Base-by-base conservation (phyloP, 2,329 filamentous ascomycete genomes). In the Fusarium sp. region DNA sequence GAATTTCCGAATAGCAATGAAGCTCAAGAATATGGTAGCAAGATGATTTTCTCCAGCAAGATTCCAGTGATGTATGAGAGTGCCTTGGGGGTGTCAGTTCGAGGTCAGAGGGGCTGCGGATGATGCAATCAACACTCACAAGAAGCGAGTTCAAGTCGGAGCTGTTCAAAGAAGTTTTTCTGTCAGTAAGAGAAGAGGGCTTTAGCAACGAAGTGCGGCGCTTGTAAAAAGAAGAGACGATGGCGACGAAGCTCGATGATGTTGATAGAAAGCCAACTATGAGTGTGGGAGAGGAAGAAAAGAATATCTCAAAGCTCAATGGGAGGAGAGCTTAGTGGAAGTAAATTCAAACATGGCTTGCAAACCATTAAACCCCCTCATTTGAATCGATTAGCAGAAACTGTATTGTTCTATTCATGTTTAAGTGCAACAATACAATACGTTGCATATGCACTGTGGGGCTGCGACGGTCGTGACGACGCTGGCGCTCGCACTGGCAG, bases 381-480 rank as follows among this genome's bases (percentile, higher is more conserved):
- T 20, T 42, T 27, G 14, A 3, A 42, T 42, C 32, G 27, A 52
- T 42, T 29, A 42, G 27, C 25, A 24, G 32, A 22, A 29, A 25
- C 50, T 44, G 4, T 43, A 69, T 69, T 69, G 65, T 69, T 66
- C 34, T 45, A 50, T 57, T 45, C 11, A 55, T 46, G 47, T 25
- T 55, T 52, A 9, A 54, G n/a, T 46, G 32, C 38, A 25, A 69
- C 65, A 69, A 69, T 65, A 59, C 50, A 24, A 46, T 15, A 38
- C 34, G 18, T 12, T 25, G 43, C 43, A 12, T 46, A 10, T 8
- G 29, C 20, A 14, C 8, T 29, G 59, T 69, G 65, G 55, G 46
- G 56, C 50, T 29, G 32, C 9, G 40, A 29, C 14, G 46, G 16
- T 38, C 34, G 18, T n/a, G 34, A n/a, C 25, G 12, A 14, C 40